Evolutionary conservation across 1,139 yeast genomes (phyloP).

Genomic region (Yamadazyma atlantica): DNA sequence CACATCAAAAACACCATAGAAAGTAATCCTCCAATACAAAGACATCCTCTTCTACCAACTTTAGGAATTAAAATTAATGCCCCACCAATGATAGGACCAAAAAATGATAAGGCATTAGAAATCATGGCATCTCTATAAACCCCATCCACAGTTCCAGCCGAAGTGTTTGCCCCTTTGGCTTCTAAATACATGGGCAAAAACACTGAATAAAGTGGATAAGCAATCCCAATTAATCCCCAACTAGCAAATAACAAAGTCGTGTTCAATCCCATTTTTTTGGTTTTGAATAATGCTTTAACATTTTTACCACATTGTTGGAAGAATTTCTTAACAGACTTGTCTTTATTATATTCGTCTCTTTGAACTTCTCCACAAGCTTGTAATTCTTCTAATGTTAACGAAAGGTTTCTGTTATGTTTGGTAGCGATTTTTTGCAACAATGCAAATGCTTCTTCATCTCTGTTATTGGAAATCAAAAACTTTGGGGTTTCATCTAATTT

Average conservation of each 20-base stretch:
- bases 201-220: conserved; percentile 51
- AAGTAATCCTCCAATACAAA: conserved; percentile 51
- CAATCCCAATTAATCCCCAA: conserved; percentile 52
- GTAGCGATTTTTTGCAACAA: conserved; percentile 27
- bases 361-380: conserved; percentile 27
- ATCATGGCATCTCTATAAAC: conserved; percentile 55
- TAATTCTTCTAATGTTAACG: conserved; percentile 29
- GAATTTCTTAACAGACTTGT: conserved; percentile 17
- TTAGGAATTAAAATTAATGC: conserved; percentile 40
- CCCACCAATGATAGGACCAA: conserved; percentile 60
- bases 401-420: conserved; percentile 28
- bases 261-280: conserved; percentile 37
- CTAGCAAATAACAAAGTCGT: conserved; percentile 41
- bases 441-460: conserved; percentile 35
- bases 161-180: conserved; percentile 44
- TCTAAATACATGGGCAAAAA: conserved; percentile 50
- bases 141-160: conserved; percentile 31
- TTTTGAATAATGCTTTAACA: conserved; percentile 35
- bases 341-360: conserved; percentile 19
- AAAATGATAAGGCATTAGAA: conserved; percentile 49
- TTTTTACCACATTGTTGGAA: conserved; percentile 21
- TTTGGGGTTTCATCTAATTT: conserved; percentile 36
- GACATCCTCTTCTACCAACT: conserved; percentile 56
- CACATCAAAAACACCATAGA: conserved; percentile 58
- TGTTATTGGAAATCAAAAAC: conserved; percentile 30